Base-by-base conservation (phyloP, 306 rosid species). In the Vigna reflexopilosa region DNA sequence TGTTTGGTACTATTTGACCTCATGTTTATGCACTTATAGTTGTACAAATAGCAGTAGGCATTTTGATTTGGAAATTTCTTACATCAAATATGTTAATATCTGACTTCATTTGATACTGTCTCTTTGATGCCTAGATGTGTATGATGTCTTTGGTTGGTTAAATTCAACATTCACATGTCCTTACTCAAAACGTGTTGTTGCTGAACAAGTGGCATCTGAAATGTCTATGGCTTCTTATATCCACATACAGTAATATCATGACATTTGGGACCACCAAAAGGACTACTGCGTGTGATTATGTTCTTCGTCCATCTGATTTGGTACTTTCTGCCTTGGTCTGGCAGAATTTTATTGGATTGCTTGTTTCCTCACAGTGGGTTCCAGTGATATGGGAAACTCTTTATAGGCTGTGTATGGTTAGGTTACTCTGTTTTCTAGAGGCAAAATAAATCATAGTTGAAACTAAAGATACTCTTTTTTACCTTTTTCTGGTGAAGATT, bases 11-110 rank as follows among this genome's bases (percentile, higher is more conserved):
- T 67, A 28, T 66, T 51, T 4, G 4, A 19, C 59, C 17, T 56
- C 15, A 7, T 38, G 49, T 65, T 73, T 20, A 56, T 48, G 51
- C 28, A 52, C 75, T 45, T 56, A 11, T 32, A 77, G 42, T 55
- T 66, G 73, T 30, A 64, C 63, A 10, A 34, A 20, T n/a, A 62
- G 70, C 70, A 22, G 26, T 47, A 24, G 47, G 32, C 67, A 51
- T 68, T 47, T 11, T 69, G 55, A 14, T 67, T 8, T 71, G 48
- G 48, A 62, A 71, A 72, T 54, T 73, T 45, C 51, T 63, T 10
- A 47, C 70, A 24, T 47, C 9, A 72, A 50, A 61, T 67, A 32
- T 67, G 54, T 62, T 19, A 45, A 57, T 47, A n/a, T 34, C 24
- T 11, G 19, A 63, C 40, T 30, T 47, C 38, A 16, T 16, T 49